Evolutionary conservation across 306 rosid genomes (phyloP).

Genomic region (Corylus heterophylla): DNA sequence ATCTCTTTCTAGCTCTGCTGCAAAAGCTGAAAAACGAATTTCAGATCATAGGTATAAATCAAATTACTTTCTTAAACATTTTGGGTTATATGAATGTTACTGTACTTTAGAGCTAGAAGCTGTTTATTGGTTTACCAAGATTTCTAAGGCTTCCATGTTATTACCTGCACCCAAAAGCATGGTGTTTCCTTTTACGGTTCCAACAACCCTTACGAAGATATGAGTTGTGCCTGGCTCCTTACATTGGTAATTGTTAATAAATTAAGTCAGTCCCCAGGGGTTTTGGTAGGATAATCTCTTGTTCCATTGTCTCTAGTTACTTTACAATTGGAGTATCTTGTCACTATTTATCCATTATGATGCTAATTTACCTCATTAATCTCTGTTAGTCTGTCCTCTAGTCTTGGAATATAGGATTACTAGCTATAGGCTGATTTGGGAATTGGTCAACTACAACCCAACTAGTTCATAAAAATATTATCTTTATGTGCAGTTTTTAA

Average conservation of each 20-base stretch:
- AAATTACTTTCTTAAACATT: background rate
- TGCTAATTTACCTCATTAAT: background rate
- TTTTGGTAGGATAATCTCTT: background rate
- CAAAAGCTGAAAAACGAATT: slow-evolving; percentile 93
- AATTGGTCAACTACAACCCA: background rate
- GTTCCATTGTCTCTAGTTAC: background rate
- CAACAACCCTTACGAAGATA: background rate
- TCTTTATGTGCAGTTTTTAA: background rate
- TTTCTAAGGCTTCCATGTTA: background rate
- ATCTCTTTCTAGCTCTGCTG: slow-evolving; percentile 88
- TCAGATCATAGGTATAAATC: slow-evolving; percentile 73
- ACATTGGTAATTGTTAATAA: background rate
- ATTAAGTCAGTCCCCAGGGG: background rate
- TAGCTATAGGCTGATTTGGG: background rate
- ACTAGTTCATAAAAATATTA: no score
- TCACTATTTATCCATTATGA: no score
- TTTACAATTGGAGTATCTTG: background rate
- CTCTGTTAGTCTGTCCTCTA: background rate
- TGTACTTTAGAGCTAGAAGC: background rate
- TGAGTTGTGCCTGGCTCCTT: background rate
- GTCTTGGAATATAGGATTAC: background rate
- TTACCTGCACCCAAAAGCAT: background rate
- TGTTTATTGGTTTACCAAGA: background rate
- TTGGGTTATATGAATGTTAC: background rate
- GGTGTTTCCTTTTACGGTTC: background rate